phyloP scores from a whole-genome alignment of 2,329 filamentous ascomycete species.

The Fusarium oligoseptatum region DNA sequence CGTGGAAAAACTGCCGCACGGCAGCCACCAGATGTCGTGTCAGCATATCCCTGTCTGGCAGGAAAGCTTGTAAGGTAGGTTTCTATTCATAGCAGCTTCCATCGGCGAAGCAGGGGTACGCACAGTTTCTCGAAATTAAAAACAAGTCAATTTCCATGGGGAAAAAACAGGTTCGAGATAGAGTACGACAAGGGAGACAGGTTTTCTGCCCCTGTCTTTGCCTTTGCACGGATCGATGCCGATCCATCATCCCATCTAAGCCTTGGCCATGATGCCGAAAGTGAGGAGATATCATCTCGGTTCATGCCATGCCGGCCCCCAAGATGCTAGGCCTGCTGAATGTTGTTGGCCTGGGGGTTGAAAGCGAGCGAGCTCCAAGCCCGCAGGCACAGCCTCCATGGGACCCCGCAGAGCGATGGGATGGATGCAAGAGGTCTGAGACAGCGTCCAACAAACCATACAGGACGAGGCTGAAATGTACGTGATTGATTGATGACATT shows the following conservation, averaged over 20 bases:
- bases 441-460: slow-evolving; percentile 1
- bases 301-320: background rate
- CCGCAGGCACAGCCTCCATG: slow-evolving; percentile 28
- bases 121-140: slow-evolving; percentile 10
- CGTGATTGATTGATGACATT: slow-evolving; percentile 14
- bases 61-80: slow-evolving; percentile 23
- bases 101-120: slow-evolving; percentile 13
- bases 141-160: background rate
- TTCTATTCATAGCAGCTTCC: slow-evolving; percentile 33
- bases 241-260: background rate
- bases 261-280: background rate
- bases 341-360: background rate
- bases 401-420: slow-evolving; percentile 2
- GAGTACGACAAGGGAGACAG: background rate
- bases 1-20: slow-evolving; percentile 1
- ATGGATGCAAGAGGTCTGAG: background rate
- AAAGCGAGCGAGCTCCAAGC: slow-evolving; percentile 6
- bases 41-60: slow-evolving; percentile 29
- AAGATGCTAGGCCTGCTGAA: background rate
- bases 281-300: slow-evolving; percentile 2
- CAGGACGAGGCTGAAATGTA: slow-evolving; percentile 20
- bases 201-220: background rate
- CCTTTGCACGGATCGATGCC: background rate
- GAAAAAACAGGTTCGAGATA: slow-evolving; percentile 3
- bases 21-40: slow-evolving; percentile 16